These are phyloP conservation scores for Mortierella polycephala DNA, from an alignment of 371 early-diverging fungal species.

Conservation along the genomic window DNA sequence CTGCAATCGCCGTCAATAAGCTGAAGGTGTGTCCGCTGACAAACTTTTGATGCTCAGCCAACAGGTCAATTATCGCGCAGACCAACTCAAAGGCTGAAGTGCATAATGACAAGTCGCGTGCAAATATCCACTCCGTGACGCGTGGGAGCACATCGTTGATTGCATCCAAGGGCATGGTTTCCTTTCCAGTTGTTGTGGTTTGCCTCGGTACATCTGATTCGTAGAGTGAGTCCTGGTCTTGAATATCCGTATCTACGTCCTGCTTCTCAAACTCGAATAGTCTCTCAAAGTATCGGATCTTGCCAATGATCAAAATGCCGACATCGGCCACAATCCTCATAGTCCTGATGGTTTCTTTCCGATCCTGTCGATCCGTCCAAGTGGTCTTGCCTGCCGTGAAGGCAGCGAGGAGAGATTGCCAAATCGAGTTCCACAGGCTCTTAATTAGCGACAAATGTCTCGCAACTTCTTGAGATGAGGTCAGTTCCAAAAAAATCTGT, in stretches of 20 bases:
- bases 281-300: conserved; percentile 46
- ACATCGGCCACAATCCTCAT: conserved; percentile 46
- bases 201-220: conserved; percentile 2
- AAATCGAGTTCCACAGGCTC: conserved; percentile 47
- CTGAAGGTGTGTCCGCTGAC: conserved; percentile 14
- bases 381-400: conserved; percentile 36
- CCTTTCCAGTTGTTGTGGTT: conserved; percentile 1
- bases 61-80: conserved; percentile 36
- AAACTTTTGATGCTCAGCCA: conserved; percentile 34
- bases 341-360: conserved; percentile 37
- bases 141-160: conserved; percentile 31
- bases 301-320: conserved; percentile 41
- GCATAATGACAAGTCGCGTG: conserved; percentile 39
- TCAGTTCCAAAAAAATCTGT: conserved; percentile 42
- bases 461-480: conserved; percentile 41
- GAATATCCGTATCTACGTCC: conserved; percentile 22
- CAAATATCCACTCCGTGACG: conserved; percentile 43
- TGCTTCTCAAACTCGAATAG: conserved; percentile 48
- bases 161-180: conserved; percentile 46
- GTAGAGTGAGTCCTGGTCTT: conserved; percentile 21
- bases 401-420: conserved; percentile 39
- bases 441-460: conserved; percentile 39
- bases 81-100: conserved; percentile 32
- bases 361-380: conserved; percentile 37
- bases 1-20: conserved; percentile 25